Conservation (phyloP, 2,329 filamentous ascomycete species). For the Trichoderma atrobrunneum region DNA sequence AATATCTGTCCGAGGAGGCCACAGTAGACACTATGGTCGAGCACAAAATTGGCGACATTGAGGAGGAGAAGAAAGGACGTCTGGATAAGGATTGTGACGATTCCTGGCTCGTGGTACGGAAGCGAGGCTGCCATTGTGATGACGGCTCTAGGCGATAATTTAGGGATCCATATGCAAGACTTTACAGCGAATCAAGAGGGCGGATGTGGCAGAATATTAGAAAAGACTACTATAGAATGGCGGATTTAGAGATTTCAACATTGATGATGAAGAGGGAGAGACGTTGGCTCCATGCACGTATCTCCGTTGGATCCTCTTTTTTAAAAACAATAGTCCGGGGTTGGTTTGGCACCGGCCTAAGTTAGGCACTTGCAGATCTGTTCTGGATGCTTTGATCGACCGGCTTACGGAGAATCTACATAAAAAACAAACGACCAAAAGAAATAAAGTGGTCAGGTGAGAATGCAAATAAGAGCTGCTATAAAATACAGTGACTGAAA, state of each 20-base stretch:
- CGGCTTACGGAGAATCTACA: background rate
- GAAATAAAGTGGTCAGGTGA: background rate
- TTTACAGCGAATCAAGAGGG: too few relatives aligned
- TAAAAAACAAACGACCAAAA: background rate
- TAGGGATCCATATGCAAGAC: background rate
- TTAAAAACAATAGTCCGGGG: background rate
- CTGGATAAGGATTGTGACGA: conserved; percentile 57
- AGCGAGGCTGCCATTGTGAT: conserved; percentile 24
- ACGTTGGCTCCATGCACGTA: background rate
- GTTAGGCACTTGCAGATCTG: background rate
- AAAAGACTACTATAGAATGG: background rate
- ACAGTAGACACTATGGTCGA: conserved; percentile 63
- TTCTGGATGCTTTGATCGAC: background rate
- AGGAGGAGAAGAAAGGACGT: conserved; percentile 62
- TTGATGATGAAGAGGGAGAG: background rate
- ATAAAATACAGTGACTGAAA: background rate
- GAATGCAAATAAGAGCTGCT: background rate
- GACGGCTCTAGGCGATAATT: background rate
- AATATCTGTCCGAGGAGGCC: conserved; percentile 71
- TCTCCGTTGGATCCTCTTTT: background rate
- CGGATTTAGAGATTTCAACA: background rate
- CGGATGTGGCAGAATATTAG: background rate
- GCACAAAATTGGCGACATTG: conserved; percentile 54
- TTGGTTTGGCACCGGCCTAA: background rate
- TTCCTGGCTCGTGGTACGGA: conserved; percentile 62